A percentile compares a stretch with the other conserved stretches of the same genome.
Conservation (phyloP, 345 rosid genomes). For the Corchorus capsularis region DNA sequence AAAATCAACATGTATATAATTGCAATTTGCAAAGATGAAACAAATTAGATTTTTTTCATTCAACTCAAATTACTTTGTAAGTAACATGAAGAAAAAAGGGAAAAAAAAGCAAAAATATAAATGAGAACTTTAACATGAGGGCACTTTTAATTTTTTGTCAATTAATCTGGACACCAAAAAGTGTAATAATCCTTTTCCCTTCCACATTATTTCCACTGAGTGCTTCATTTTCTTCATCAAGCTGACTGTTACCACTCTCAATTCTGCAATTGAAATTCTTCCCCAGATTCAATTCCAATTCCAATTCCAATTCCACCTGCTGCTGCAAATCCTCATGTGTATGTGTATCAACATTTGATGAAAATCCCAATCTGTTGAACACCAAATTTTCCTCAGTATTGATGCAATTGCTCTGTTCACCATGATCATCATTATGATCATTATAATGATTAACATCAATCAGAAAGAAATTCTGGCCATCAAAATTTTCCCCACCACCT, state of each 20-base stretch:
- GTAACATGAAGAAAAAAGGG: no score
- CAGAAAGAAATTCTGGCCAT: slow-evolving; percentile 35
- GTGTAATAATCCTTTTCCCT: slow-evolving; percentile 43
- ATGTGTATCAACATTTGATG: neutral
- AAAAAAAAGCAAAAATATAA: no score
- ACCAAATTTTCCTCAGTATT: neutral
- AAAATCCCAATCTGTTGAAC: slow-evolving; percentile 8
- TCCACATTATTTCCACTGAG: neutral
- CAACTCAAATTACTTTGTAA: neutral
- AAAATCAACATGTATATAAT: no score
- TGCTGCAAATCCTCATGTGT: neutral
- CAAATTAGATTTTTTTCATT: neutral
- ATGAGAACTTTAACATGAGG: no score
- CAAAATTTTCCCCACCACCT: neutral
- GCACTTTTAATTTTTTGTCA: neutral
- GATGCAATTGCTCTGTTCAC: neutral
- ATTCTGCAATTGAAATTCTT: slow-evolving; percentile 18
- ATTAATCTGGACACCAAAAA: slow-evolving; percentile 58
- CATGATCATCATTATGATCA: neutral
- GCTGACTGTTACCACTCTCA: slow-evolving; percentile 1
- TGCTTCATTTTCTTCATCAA: slow-evolving; percentile 4
- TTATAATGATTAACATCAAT: slow-evolving; percentile 40
- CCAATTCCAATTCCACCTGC: slow-evolving; percentile 24
- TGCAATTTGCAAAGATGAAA: no score
- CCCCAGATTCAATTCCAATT: slow-evolving; percentile 36